Base-by-base conservation (phyloP, 345 rosid genomes). In the Acer negundo region DNA sequence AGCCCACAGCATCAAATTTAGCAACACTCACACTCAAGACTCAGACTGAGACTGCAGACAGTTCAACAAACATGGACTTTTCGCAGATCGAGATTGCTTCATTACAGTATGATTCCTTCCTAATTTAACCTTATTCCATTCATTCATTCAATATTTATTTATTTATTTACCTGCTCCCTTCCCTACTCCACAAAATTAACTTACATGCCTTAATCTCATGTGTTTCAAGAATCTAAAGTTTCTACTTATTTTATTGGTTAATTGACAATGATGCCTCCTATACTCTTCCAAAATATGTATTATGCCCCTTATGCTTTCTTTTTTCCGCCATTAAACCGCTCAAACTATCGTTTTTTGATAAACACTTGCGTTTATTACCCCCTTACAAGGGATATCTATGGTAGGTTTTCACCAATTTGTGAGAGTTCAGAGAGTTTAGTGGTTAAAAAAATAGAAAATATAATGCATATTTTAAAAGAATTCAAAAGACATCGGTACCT, bases 61-160 rank as follows among this genome's bases (percentile, higher is more conserved):
- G 80, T 72, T 86, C 90, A 78, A 78, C 88, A 69, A 92, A 77
- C 86, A 64, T 90, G 84, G 97, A 90, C 90, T 83, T 92, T 75
- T 89, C 97, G 0, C 93, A 86, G 79, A 87, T 92, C 15, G 88
- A 92, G 63, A 85, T 89, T 73, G 74, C 87, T 70, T 70, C 82
- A 55, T 80, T 90, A 80, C 81, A 86, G 95, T 92, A 68, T 87
- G 92, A 67, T 67, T 26, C 77, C 58, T 61, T 11, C 61, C 10
- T 6, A 6, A 42, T 70, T 31, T 66, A 59, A 12, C 47, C 74
- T n/a, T 47, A 7, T 23, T 31, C 46, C 3, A 0, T 24, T 42
- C 28, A 28, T 71, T 26, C 3, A 0, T 24, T 42, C 28, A 28
- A 68, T 26, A 1, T 26, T 26, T 51, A 51, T 51, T 15, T 3